Conservation (phyloP, 1,284 basidiomycete genomes). For the Ganoderma leucocontextum region DNA sequence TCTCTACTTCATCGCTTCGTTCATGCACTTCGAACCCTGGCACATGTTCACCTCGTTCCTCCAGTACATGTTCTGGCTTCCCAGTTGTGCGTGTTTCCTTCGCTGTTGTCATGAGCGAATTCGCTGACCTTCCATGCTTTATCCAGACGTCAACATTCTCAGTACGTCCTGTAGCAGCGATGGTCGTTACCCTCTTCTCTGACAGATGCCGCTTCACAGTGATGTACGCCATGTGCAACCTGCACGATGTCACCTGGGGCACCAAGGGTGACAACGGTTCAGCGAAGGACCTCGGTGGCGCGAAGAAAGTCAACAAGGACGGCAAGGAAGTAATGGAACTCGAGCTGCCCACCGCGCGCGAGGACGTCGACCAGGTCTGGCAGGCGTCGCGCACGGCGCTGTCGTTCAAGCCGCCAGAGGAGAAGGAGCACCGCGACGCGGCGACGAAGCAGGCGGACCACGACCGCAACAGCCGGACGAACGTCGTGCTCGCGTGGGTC, state of each 20-base stretch:
- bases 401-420: slow-evolving; percentile 67
- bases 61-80: slow-evolving; percentile 84
- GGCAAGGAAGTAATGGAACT: slow-evolving; percentile 90
- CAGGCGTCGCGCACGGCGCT: slow-evolving; percentile 73
- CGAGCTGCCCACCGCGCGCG: slow-evolving; percentile 79
- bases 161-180: slow-evolving; percentile 47
- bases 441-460: slow-evolving; percentile 90
- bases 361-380: slow-evolving; percentile 91
- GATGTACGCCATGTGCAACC: slow-evolving; percentile 92
- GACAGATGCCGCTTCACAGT: slow-evolving; percentile 47
- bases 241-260: slow-evolving; percentile 92
- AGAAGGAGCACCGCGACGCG: slow-evolving; percentile 86
- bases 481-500: slow-evolving; percentile 87
- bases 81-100: slow-evolving; percentile 63
- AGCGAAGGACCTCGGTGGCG: slow-evolving; percentile 86
- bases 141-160: slow-evolving; percentile 84
- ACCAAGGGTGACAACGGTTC: slow-evolving; percentile 92
- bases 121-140: slow-evolving; percentile 29
- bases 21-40: slow-evolving; percentile 92
- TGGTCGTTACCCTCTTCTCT: neutral
- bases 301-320: slow-evolving; percentile 84
- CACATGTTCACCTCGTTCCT: slow-evolving; percentile 94
- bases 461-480: slow-evolving; percentile 83
- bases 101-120: slow-evolving; percentile 22
- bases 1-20: slow-evolving; percentile 85